Evolutionary conservation across 2,329 filamentous ascomycete genomes (phyloP).

Genomic region (Colletotrichum spinosum): DNA sequence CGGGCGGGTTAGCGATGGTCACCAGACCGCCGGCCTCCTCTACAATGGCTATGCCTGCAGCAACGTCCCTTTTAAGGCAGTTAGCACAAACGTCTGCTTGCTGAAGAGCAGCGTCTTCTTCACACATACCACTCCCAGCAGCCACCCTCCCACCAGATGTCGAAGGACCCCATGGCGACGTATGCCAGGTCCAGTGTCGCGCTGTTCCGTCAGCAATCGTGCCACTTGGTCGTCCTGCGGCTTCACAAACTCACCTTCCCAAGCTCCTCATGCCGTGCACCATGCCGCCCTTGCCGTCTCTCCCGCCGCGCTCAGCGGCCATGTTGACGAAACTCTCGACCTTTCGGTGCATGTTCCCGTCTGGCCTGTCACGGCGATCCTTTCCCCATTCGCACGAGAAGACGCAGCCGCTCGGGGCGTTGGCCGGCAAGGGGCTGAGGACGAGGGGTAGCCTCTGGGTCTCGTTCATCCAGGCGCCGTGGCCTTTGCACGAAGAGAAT

Average conservation of each 20-base stretch:
- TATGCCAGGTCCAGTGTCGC: constrained; percentile 82
- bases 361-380: constrained; percentile 73
- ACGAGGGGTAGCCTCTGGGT: constrained; percentile 72
- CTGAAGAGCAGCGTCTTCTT: not conserved
- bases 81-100: not conserved
- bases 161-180: constrained; percentile 78
- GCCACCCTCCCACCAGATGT: constrained; percentile 87
- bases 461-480: constrained; percentile 78
- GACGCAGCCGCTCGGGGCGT: constrained; percentile 76
- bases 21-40: constrained; percentile 80
- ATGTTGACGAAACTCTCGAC: constrained; percentile 81
- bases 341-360: constrained; percentile 78
- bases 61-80: constrained; percentile 69
- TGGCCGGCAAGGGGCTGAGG: constrained; percentile 69
- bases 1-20: constrained; percentile 79
- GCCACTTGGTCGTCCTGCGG: not conserved
- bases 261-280: constrained; percentile 81
- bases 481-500: constrained; percentile 74
- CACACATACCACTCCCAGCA: constrained; percentile 79
- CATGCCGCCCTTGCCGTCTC: constrained; percentile 79
- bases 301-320: constrained; percentile 73
- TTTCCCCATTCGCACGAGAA: constrained; percentile 86
- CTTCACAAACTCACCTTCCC: constrained; percentile 57
- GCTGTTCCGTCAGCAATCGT: constrained; percentile 49
- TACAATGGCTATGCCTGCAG: constrained; percentile 79